Base-by-base conservation (phyloP, 2,329 filamentous ascomycete species). In the Colletotrichum musae region DNA sequence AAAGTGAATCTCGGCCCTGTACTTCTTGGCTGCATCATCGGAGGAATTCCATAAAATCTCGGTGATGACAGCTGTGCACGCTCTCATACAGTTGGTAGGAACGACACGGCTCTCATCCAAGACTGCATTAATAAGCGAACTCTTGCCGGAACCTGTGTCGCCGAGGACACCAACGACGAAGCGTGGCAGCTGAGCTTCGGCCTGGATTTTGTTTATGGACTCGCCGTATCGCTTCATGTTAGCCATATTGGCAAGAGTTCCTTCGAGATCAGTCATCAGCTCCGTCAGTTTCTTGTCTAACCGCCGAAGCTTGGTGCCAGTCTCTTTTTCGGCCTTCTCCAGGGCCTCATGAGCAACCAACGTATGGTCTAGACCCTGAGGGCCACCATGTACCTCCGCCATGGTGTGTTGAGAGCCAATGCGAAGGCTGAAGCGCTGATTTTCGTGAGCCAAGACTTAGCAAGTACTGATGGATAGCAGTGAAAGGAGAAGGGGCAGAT, bases 131-230 rank as follows among this genome's bases (percentile, higher is more conserved):
- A 92, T 90, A 0, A 91, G 80, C 2, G 86, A 88, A 21, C 84
- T 88, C 73, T 92, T 92, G 0, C 89, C 89, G 1, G 87, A 85
- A 0, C 89, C 89, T 0, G 90, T 91, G 62, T 85, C 88, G 1
- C 89, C 89, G 3, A 89, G 84, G 1, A 92, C 85, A 6, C 88
- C 89, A 18, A 91, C 81, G 0, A 91, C 80, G 1, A 70, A 52
- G 5, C 62, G 67, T 2, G 51, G 57, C 51, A 67, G 43, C 82
- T 83, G 28, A 76, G 79, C 2, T 73, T 74, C 21, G 77, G 77
- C 5, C 74, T 74, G 3, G 16, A 71, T 45, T 10, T 54, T 45
- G 6, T 61, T 12, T 12, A 69, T 45, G 2, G 54, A 43, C 18
- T 71, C 41, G 5, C n/a, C 7, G 28, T 52, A 60, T 21, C 50